Base-by-base conservation (phyloP, 192 early-diverging fungal species). In the Backusella luteola region DNA sequence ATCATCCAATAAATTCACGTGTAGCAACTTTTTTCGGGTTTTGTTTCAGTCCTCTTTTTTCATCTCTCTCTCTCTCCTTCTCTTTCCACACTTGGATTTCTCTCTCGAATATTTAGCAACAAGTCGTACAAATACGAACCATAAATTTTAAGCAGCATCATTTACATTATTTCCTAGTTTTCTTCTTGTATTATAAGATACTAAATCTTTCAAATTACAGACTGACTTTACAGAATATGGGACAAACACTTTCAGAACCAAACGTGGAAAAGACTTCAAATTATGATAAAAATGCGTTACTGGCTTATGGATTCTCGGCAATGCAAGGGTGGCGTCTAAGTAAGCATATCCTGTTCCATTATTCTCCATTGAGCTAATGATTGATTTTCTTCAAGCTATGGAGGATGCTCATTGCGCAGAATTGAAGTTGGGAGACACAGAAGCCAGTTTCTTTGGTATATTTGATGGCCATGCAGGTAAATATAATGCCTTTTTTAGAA, bases 301-400 rank as follows among this genome's bases (percentile, higher is more conserved):
- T 94, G 75, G 82, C 90, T 38, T 99, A 92, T 80, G 96, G 93
- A 44, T 92, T 95, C 53, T 95, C 93, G 44, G 90, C 89, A 68
- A 99, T 99, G 97, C 97, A 99, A 87, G 97, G 97, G 70, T 99
- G 97, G 97, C 87, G 97, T 85, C 89, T 94, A 42, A 93, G 91
- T 91, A 90, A 80, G 81, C 76, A 74, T 69, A 36, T 42, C 41
- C 34, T 15, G 36, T 68, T 42, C 14, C 23, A 41, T 68, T 66
- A 12, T 42, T 69, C 1, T 46, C 34, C 53, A 63, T 29, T 74
- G 6, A 49, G 46, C 19, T 49, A 49, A 49, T n/a, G 4, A 4
- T 14, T 44, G 4, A 44, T 49, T 17, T 7, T 6, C 6, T 49
- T 49, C 4, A 49, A 92, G 94, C 93, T 59, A 99, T 99, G 97